phyloP scores from a whole-genome alignment of 176 grass and related monocot genomes.

The Aegilops longissima region DNA sequence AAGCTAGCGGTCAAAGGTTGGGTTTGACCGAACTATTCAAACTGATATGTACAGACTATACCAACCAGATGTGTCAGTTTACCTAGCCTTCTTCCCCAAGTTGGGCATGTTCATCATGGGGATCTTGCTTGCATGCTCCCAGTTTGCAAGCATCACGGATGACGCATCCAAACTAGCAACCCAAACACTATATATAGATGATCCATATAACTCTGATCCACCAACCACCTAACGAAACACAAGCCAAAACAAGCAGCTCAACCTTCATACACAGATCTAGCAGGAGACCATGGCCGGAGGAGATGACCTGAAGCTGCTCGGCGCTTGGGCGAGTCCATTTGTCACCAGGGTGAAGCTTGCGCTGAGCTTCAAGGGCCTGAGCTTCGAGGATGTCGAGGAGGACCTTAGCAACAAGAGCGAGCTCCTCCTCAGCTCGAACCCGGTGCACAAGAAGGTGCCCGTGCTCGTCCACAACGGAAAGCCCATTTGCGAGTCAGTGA shows the following conservation, averaged over 20 bases:
- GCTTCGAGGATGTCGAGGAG: slow-evolving; percentile 52
- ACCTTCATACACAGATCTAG: background rate
- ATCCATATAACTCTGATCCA: background rate
- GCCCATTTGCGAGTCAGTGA: slow-evolving; percentile 44
- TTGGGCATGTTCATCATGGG: background rate
- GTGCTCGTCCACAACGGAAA: slow-evolving; percentile 64
- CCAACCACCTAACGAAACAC: background rate
- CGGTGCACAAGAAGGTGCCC: slow-evolving; percentile 62
- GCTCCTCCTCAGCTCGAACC: slow-evolving; percentile 53
- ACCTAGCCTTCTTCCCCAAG: background rate
- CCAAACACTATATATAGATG: background rate
- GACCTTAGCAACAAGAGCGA: slow-evolving; percentile 53
- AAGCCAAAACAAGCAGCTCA: background rate
- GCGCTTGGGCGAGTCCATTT: slow-evolving; percentile 31
- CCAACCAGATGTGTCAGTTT: background rate
- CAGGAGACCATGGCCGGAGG: slow-evolving; percentile 9
- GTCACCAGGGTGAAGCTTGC: slow-evolving; percentile 35
- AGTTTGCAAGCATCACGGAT: background rate
- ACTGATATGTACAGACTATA: too few species aligned
- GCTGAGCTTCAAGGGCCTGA: slow-evolving; percentile 56
- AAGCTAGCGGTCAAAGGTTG: background rate
- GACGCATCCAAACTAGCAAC: background rate
- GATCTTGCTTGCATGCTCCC: too few species aligned
- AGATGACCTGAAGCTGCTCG: slow-evolving; percentile 43
- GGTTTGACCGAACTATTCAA: too few species aligned